Percentiles rank a stretch among this genome's conserved stretches.
Conservation (phyloP, 768 basidiomycete genomes). For the button mushroom (Agaricus bisporus) region DNA sequence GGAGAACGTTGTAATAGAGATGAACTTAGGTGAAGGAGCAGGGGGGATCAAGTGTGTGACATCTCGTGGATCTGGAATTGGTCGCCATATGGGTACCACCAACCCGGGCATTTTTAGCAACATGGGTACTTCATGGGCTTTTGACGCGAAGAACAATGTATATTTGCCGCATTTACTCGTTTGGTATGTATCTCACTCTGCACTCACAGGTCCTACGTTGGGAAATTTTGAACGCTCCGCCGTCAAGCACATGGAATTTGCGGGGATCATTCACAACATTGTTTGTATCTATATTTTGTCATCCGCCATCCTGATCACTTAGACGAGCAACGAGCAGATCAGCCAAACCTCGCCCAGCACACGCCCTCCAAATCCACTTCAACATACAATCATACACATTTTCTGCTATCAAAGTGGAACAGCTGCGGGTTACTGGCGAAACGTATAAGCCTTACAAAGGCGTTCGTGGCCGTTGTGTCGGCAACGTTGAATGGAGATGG, state of each 20-base stretch:
- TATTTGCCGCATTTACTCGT: neutral
- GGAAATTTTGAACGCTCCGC: slow-evolving; percentile 65
- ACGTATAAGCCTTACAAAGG: slow-evolving; percentile 91
- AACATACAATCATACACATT: slow-evolving; percentile 67
- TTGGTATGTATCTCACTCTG: neutral
- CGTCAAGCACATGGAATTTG: slow-evolving; percentile 65
- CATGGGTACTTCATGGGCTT: slow-evolving; percentile 67
- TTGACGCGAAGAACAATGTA: slow-evolving; percentile 66
- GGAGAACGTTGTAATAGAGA: slow-evolving; percentile 65
- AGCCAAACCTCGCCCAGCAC: slow-evolving; percentile 56
- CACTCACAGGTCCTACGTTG: slow-evolving; percentile 58
- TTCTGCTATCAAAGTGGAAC: slow-evolving; percentile 80
- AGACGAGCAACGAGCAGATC: slow-evolving; percentile 17
- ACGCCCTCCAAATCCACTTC: slow-evolving; percentile 68
- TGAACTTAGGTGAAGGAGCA: slow-evolving; percentile 72
- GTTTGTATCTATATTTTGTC: slow-evolving; percentile 31
- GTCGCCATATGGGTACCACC: slow-evolving; percentile 24
- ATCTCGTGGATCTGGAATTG: slow-evolving; percentile 47
- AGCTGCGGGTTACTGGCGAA: slow-evolving; percentile 75
- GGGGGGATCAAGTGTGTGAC: slow-evolving; percentile 68
- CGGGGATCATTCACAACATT: slow-evolving; percentile 70
- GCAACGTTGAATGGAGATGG: slow-evolving; percentile 68
- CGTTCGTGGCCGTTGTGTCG: slow-evolving; percentile 63
- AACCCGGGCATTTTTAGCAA: slow-evolving; percentile 25
- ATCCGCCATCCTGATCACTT: slow-evolving; percentile 4